phyloP scores from a whole-genome alignment of 257 asterid species.

The Asclepias syriaca region DNA sequence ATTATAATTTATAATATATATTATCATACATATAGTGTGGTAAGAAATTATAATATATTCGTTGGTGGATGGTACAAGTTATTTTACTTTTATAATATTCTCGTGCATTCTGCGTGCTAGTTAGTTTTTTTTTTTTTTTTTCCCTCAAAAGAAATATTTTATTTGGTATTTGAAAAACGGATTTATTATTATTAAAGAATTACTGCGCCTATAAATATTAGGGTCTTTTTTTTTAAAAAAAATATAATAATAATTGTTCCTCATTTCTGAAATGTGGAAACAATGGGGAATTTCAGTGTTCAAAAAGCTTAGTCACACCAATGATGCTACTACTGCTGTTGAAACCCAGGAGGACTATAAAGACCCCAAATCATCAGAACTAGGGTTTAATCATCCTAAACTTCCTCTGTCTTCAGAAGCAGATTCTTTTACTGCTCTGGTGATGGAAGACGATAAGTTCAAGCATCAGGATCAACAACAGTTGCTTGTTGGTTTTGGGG shows the following conservation, averaged over 20 bases:
- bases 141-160: no score
- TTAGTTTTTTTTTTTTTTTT: no score
- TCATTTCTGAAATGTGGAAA: not conserved
- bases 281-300: conserved; percentile 13
- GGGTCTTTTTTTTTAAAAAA: not conserved
- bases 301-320: not conserved
- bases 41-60: no score
- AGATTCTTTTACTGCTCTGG: not conserved
- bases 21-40: no score
- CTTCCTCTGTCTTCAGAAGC: not conserved
- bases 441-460: conserved; percentile 5
- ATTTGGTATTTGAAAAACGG: no score
- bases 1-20: no score
- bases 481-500: not conserved
- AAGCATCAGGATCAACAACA: conserved; percentile 1
- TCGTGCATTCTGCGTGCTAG: no score
- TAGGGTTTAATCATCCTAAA: conserved; percentile 1
- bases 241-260: not conserved
- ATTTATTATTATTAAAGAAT: no score
- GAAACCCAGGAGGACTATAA: conserved; percentile 4
- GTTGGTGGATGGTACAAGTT: no score
- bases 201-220: not conserved
- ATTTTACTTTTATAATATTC: no score
- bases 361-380: conserved; percentile 10
- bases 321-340: conserved; percentile 1